Evolutionary conservation across 768 basidiomycete species (phyloP).

Genomic region (Rubroboletus pulcherrimus): DNA sequence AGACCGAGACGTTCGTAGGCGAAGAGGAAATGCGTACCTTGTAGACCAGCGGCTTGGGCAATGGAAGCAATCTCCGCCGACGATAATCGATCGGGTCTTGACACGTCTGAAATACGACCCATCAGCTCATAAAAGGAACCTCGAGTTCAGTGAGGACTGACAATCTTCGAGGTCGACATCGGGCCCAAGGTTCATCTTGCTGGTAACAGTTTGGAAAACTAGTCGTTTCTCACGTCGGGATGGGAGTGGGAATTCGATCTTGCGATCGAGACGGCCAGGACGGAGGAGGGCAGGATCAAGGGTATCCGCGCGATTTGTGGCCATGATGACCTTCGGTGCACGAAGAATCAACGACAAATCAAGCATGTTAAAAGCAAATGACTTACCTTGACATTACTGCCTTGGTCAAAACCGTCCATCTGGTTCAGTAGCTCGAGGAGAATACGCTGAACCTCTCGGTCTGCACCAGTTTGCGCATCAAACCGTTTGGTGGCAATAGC

Average conservation of each 20-base stretch:
- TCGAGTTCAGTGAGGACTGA: slow-evolving; percentile 38
- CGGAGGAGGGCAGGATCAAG: slow-evolving; percentile 96
- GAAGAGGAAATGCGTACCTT: slow-evolving; percentile 50
- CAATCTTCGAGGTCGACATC: slow-evolving; percentile 99
- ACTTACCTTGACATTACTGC: slow-evolving; percentile 91
- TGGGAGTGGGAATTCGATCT: slow-evolving; percentile 97
- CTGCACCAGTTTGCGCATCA: slow-evolving; percentile 98
- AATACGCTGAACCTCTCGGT: slow-evolving; percentile 98
- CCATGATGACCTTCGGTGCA: slow-evolving; percentile 88
- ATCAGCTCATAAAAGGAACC: slow-evolving; percentile 15
- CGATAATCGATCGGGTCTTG: slow-evolving; percentile 91
- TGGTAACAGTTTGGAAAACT: slow-evolving; percentile 96
- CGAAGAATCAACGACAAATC: background rate
- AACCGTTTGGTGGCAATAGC: slow-evolving; percentile 99
- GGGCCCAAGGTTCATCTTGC: slow-evolving; percentile 96
- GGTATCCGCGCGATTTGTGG: slow-evolving; percentile 97
- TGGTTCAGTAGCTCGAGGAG: slow-evolving; percentile 94
- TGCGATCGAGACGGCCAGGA: slow-evolving; percentile 95
- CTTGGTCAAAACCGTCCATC: slow-evolving; percentile 99
- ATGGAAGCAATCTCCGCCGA: slow-evolving; percentile 95
- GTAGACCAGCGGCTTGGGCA: slow-evolving; percentile 94
- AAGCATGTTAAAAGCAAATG: background rate
- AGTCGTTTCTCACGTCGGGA: slow-evolving; percentile 92
- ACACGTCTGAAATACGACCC: slow-evolving; percentile 64
- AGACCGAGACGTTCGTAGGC: background rate